These are phyloP conservation scores for Capronia coronata DNA, from an alignment of 2,329 filamentous ascomycete genomes.

Conservation along the genomic window DNA sequence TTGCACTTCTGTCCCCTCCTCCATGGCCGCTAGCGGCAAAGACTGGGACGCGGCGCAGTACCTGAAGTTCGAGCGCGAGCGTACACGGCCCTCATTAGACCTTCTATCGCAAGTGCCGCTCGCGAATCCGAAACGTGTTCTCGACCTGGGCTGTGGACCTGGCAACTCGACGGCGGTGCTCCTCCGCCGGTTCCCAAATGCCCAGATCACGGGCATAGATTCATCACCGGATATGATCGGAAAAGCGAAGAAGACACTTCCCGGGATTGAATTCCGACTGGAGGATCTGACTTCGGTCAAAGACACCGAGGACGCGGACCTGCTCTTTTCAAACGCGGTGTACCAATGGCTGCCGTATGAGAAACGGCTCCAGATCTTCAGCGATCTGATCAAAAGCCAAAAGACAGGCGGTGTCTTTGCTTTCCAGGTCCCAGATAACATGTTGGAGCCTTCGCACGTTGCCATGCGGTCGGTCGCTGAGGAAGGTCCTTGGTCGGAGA, in stretches of 20 bases:
- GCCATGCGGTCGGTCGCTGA: slow-evolving; percentile 45
- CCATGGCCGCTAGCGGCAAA: slow-evolving; percentile 20
- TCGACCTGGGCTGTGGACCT: slow-evolving; percentile 56
- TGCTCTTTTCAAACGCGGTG: slow-evolving; percentile 54
- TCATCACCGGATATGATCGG: slow-evolving; percentile 51
- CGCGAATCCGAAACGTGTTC: slow-evolving; percentile 39
- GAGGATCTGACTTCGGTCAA: slow-evolving; percentile 44
- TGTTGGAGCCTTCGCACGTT: slow-evolving; percentile 44
- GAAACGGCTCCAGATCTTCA: slow-evolving; percentile 43
- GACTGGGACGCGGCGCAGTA: slow-evolving; percentile 55
- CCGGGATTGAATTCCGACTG: slow-evolving; percentile 41
- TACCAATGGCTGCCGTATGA: slow-evolving; percentile 51
- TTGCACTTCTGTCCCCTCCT: neutral
- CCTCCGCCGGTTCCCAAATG: slow-evolving; percentile 42
- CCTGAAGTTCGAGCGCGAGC: slow-evolving; percentile 49
- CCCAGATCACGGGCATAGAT: slow-evolving; percentile 49
- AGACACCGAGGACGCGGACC: slow-evolving; percentile 32
- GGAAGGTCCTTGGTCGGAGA: slow-evolving; percentile 36
- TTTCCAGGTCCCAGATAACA: slow-evolving; percentile 51
- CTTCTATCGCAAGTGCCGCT: slow-evolving; percentile 46
- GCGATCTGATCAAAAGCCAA: slow-evolving; percentile 39
- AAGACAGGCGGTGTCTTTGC: slow-evolving; percentile 46
- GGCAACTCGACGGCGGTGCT: slow-evolving; percentile 53
- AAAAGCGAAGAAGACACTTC: slow-evolving; percentile 40
- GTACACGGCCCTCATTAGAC: slow-evolving; percentile 50